Evolutionary conservation across 192 early-diverging fungal species (phyloP), one percentile per base, ranked within the genome.

Genomic region (Linnemannia zychae): DNA sequence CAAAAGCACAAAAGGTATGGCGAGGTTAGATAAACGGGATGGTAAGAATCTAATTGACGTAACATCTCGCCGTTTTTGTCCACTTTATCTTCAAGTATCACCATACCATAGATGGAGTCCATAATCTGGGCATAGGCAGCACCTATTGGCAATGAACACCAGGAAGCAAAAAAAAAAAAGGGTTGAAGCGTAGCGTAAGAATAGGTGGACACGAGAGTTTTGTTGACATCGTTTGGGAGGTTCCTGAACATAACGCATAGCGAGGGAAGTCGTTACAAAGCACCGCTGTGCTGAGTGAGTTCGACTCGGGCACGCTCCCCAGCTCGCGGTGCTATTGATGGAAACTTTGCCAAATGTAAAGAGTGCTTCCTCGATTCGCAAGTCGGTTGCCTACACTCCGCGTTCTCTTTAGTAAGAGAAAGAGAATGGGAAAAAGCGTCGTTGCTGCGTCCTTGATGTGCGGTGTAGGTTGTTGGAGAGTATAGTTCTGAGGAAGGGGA

Each of bases 121-220:
- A 94, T 87, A 71, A 95, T 92, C 83, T 95, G 94, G 80, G 89
- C 92, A 71, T 94, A 93, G 18, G 90, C 92, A 46, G 93, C 91
- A 52, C 94, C 94, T 95, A 79, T 38, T 16, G 40, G 49, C 48
- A 57, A 72, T 28, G 20, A 72, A 72, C 28, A 48, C 52, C 20
- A 5, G 1, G 34, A 77, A 47, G 33, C 24, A 52, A 22, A 40
- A 44, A 66, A 67, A 44, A 24, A 40, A 22, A 49, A 31, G 57
- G 57, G 57, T 60, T 60, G 57, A n/a, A 60, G 52, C 11, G 52
- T 9, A n/a, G 53, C 7, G 53, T 57, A 24, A 57, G n/a, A 20
- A 63, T 4, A 63, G 11, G 22, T 13, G 28, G 28, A 24, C 13
- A 31, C 28, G 22, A 2, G 24, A 16, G 57, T 3, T 63, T 63